phyloP scores from a whole-genome alignment of 805 yeast species.

The Komagataella mondaviorum region DNA sequence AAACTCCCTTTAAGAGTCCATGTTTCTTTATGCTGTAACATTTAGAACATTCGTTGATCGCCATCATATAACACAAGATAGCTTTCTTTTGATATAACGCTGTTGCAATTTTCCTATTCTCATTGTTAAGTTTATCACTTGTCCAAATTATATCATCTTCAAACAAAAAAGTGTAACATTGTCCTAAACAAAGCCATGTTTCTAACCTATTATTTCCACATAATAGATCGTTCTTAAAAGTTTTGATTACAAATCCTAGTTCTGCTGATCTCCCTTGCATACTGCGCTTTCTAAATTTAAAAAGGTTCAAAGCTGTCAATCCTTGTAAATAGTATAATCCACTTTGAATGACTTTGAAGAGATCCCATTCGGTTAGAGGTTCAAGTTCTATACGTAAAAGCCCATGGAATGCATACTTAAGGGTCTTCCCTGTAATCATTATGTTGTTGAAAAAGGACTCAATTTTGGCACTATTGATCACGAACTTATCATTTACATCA shows the following conservation, averaged over 20 bases:
- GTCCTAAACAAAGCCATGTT: conserved; percentile 78
- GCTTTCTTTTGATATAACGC: conserved; percentile 59
- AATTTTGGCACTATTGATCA: conserved; percentile 33
- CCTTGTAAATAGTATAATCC: conserved; percentile 69
- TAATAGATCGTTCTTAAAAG: conserved; percentile 52
- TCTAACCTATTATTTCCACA: conserved; percentile 62
- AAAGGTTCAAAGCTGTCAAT: conserved; percentile 51
- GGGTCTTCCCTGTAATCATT: conserved; percentile 3
- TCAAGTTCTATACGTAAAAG: conserved; percentile 15
- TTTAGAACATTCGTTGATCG: conserved; percentile 30
- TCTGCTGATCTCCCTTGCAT: conserved; percentile 78
- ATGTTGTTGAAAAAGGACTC: conserved; percentile 32
- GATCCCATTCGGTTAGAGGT: conserved; percentile 14
- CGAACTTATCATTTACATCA: conserved; percentile 20
- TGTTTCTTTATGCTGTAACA: conserved; percentile 21
- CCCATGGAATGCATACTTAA: conserved; percentile 43
- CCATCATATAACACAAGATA: conserved; percentile 63
- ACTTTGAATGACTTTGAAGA: conserved; percentile 22
- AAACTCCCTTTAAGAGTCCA: conserved; percentile 12
- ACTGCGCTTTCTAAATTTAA: conserved; percentile 56
- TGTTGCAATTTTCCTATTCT: conserved; percentile 46
- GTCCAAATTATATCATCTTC: conserved; percentile 93
- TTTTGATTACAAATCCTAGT: conserved; percentile 55
- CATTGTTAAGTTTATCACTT: conserved; percentile 59
- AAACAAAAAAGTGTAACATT: conserved; percentile 61